Evolutionary conservation across 768 basidiomycete species (phyloP).

Genomic region (Cystofilobasidium ferigula): DNA sequence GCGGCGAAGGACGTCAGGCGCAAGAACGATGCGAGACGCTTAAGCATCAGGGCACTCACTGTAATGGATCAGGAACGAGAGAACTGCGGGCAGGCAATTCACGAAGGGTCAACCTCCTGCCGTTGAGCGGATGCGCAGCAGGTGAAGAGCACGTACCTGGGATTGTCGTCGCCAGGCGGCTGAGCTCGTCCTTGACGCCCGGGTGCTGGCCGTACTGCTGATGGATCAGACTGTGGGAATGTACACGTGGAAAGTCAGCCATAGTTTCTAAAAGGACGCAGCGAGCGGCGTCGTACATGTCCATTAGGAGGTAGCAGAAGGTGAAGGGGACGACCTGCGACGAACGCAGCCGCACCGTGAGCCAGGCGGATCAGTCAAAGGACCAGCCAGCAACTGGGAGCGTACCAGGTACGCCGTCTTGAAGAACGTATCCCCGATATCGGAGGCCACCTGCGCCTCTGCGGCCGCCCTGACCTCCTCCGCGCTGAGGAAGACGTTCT

Average conservation of each 20-base stretch:
- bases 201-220: conserved; percentile 24
- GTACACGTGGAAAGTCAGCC: too few species aligned
- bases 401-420: neutral
- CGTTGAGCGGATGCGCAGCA: neutral
- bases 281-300: too few species aligned
- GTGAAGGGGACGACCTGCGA: conserved; percentile 22
- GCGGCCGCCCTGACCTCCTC: neutral
- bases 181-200: conserved; percentile 14
- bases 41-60: too few species aligned
- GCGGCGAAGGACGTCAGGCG: neutral
- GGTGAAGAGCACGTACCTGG: conserved; percentile 13
- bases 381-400: neutral
- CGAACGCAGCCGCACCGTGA: neutral
- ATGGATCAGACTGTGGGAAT: conserved; percentile 18
- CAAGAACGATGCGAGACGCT: neutral
- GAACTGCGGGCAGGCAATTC: neutral
- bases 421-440: neutral
- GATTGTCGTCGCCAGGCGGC: conserved; percentile 17
- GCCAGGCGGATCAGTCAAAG: neutral
- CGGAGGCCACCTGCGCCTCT: neutral
- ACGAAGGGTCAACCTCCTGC: neutral
- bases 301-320: conserved; percentile 24
- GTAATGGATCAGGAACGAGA: conserved; percentile 15
- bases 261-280: neutral
- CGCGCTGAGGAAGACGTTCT: neutral